Conservation (phyloP, 2,329 filamentous ascomycete genomes). For the Sporothrix globosa region DNA sequence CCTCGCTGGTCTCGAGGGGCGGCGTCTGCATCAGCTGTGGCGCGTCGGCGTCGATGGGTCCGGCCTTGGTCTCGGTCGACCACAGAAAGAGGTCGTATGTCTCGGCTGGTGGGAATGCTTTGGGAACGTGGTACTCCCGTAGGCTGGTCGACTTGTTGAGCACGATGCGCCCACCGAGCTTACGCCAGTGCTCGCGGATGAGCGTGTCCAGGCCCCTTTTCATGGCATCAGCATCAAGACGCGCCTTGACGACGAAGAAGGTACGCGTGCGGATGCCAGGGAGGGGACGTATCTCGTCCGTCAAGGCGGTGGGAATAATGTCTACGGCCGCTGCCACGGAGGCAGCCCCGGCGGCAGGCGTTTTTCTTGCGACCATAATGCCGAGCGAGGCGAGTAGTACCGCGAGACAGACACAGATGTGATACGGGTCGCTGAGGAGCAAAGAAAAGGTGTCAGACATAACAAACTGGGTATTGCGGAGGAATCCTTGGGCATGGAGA, state of each 20-base stretch:
- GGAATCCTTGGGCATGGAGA: no score
- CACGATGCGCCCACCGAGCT: conserved; percentile 25
- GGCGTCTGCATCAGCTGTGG: conserved; percentile 12
- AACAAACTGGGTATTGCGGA: no score
- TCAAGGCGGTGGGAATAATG: background rate
- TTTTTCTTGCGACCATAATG: background rate
- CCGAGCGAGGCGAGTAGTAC: no score
- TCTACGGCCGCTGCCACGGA: background rate
- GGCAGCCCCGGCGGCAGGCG: background rate
- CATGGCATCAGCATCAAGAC: conserved; percentile 22
- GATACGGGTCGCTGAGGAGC: background rate
- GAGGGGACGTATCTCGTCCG: conserved; percentile 13
- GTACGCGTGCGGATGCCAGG: conserved; percentile 24
- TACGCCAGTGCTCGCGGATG: conserved; percentile 30
- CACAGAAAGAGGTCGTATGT: conserved; percentile 25
- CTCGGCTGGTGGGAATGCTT: background rate
- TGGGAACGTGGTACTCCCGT: conserved; percentile 26
- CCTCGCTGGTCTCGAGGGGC: background rate
- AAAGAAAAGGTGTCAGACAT: background rate
- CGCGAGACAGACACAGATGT: no score
- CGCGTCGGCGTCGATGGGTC: background rate
- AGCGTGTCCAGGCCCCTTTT: conserved; percentile 23
- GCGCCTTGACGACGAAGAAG: conserved; percentile 24
- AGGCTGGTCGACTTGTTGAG: background rate
- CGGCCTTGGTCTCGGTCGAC: conserved; percentile 8